phyloP scores from a whole-genome alignment of 2,329 filamentous ascomycete genomes.

The Hymenoscyphus albidus region DNA sequence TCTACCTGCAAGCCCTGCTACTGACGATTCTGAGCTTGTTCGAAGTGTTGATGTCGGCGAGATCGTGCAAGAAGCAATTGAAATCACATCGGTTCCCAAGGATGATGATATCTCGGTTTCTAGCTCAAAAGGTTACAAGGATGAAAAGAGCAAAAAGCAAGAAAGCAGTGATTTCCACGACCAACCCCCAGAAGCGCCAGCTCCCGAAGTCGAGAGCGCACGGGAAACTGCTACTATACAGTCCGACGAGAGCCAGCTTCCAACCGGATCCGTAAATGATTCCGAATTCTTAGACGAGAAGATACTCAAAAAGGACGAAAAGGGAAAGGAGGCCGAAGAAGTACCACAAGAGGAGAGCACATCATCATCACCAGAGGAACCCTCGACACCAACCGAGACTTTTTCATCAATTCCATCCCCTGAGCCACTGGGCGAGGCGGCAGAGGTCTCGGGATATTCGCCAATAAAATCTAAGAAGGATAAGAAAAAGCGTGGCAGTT shows the following conservation, averaged over 20 bases:
- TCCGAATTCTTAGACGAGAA: conserved; percentile 1
- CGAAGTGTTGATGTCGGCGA: not conserved
- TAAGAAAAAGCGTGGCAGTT: conserved; percentile 14
- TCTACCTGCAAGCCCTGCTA: not conserved
- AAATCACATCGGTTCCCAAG: conserved; percentile 3
- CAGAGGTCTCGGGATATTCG: conserved; percentile 7
- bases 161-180: not conserved
- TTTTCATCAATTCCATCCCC: not conserved
- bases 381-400: not conserved
- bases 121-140: conserved; percentile 11
- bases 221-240: not conserved
- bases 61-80: conserved; percentile 3
- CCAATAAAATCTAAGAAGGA: conserved; percentile 17
- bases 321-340: conserved; percentile 4
- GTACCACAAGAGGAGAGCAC: not conserved
- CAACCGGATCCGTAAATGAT: not conserved
- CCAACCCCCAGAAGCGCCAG: not conserved
- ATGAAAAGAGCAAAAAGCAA: conserved; percentile 12
- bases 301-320: conserved; percentile 33
- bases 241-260: not conserved
- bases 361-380: not conserved
- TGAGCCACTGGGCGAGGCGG: not conserved
- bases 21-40: not conserved
- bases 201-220: not conserved
- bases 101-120: conserved; percentile 1